Base-by-base conservation (phyloP, 23 red algal genomes). In the Gracilaria gracilis region DNA sequence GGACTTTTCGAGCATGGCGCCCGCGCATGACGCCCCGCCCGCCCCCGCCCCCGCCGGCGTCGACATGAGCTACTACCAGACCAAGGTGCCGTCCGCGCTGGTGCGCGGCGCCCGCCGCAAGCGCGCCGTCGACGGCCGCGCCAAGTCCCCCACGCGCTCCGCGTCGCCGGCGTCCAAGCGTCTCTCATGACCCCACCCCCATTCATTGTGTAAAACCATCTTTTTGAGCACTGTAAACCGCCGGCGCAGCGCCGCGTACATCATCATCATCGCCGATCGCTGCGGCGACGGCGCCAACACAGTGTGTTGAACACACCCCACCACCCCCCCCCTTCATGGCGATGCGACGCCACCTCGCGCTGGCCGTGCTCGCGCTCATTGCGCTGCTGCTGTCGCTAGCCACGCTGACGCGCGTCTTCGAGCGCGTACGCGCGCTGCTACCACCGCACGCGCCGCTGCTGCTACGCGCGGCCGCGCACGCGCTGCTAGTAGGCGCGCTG, bases 41-140 rank as follows among this genome's bases (percentile, higher is more conserved):
- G 84, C 61, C 21, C 39, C 50, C 20, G 66, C 9, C 35, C 67
- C 19, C 8, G 64, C 42, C 8, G 35, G 53, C 40, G 84, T 87
- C 19, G 84, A 87, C 31, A 47, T 87, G 44, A 74, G 64, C 49
- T 87, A 87, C 50, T 87, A 87, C 69, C 64, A 87, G 44, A 87
- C 84, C 42, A 71, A 87, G 84, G 84, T 87, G 27, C 84, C 84
- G 35, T 14, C 69, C 23, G 51, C 46, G 34, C 29, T 87, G 2
- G 84, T 87, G 25, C 23, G 72, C 42, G 42, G 42, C n/a, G n/a
- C n/a, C 5, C 72, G 38, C 25, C 40, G 72, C 8, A 77, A 77
- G 72, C 39, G 72, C 20, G 42, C 40, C 72, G 72, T 3, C 40
- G 72, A 77, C 23, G 40, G 31, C 39, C 3, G 27, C 46, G 50